Evolutionary conservation across 495 filamentous ascomycete genomes (phyloP).

Genomic region (Chaetomium fimeti): DNA sequence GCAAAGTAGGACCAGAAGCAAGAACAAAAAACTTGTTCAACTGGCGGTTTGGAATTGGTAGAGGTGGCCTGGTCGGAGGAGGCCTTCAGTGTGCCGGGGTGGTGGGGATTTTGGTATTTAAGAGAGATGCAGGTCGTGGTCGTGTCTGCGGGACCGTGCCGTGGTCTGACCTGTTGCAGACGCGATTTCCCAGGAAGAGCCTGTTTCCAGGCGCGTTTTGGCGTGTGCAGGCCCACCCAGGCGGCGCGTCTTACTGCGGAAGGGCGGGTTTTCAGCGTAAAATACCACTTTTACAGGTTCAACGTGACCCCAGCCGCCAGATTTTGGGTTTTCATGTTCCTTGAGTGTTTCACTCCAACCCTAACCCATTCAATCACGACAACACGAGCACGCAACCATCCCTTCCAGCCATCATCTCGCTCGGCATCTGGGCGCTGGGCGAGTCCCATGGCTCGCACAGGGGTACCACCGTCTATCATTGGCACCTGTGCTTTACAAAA

Average conservation of each 20-base stretch:
- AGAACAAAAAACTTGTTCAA: background rate
- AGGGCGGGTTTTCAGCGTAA: background rate
- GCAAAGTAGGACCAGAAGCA: slow-evolving; percentile 14
- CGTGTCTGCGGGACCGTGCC: slow-evolving; percentile 36
- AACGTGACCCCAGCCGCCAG: background rate
- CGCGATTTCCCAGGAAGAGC: slow-evolving; percentile 34
- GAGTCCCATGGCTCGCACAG: too few species aligned
- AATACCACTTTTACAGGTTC: background rate
- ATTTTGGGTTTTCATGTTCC: too few species aligned
- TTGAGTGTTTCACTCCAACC: background rate
- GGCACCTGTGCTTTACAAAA: too few species aligned
- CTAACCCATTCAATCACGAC: background rate
- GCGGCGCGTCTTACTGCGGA: slow-evolving; percentile 16
- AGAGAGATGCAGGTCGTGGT: slow-evolving; percentile 34
- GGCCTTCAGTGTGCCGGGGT: slow-evolving; percentile 27
- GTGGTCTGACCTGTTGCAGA: slow-evolving; percentile 29
- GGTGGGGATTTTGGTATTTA: slow-evolving; percentile 40
- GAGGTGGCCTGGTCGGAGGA: slow-evolving; percentile 30
- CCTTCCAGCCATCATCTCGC: too few species aligned
- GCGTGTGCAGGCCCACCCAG: slow-evolving; percentile 21
- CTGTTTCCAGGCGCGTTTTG: slow-evolving; percentile 29
- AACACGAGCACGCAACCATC: background rate
- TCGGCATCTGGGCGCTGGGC: too few species aligned
- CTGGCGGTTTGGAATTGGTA: slow-evolving; percentile 14
- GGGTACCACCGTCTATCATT: too few species aligned